Conservation (phyloP, 768 basidiomycete genomes). For the Vishniacozyma victoriae region DNA sequence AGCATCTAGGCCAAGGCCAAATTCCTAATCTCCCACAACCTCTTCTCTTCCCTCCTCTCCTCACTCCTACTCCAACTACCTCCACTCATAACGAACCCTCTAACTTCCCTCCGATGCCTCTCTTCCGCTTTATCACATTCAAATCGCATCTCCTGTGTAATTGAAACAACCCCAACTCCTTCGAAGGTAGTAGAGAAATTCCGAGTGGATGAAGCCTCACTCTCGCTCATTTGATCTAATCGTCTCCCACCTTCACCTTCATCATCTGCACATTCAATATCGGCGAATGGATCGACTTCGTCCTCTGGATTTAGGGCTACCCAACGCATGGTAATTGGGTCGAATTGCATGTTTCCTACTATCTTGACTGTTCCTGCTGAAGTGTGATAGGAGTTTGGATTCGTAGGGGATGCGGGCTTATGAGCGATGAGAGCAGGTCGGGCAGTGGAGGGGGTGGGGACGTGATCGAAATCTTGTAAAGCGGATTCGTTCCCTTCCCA, state of each 20-base stretch:
- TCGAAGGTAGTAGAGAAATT: neutral
- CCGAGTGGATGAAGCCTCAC: slow-evolving; percentile 35
- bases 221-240: slow-evolving; percentile 7
- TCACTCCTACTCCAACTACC: neutral
- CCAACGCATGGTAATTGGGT: slow-evolving; percentile 92
- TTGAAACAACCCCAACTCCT: slow-evolving; percentile 14
- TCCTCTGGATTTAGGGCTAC: slow-evolving; percentile 74
- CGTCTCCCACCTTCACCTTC: slow-evolving; percentile 55
- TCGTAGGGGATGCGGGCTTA: slow-evolving; percentile 62
- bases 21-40: slow-evolving; percentile 44
- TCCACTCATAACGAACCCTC: slow-evolving; percentile 57
- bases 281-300: slow-evolving; percentile 92
- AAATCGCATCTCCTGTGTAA: slow-evolving; percentile 68
- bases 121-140: slow-evolving; percentile 71
- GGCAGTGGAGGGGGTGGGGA: slow-evolving; percentile 65
- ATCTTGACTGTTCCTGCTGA: slow-evolving; percentile 57
- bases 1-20: no score
- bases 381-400: neutral
- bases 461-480: slow-evolving; percentile 80
- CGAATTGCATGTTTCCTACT: slow-evolving; percentile 98
- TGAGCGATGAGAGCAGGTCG: slow-evolving; percentile 95
- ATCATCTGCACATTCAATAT: slow-evolving; percentile 84
- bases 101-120: slow-evolving; percentile 76
- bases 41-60: slow-evolving; percentile 34
- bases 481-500: slow-evolving; percentile 98